Base-by-base conservation (phyloP, 345 rosid genomes). In the Conringia planisiliqua region DNA sequence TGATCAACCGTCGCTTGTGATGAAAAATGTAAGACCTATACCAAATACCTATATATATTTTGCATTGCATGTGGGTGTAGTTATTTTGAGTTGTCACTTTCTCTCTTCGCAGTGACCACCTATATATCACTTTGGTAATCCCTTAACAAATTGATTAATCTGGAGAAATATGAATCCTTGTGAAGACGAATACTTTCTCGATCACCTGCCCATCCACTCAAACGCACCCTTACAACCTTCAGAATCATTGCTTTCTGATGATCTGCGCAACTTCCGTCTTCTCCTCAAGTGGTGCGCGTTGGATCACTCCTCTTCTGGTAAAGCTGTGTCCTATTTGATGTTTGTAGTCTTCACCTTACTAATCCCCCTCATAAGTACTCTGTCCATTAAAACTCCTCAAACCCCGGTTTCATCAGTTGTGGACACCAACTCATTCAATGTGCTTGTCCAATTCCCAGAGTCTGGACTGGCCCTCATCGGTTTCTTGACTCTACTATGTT, bases 221-320 rank as follows among this genome's bases (percentile, higher is more conserved):
- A 36, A 24, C 43, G 44, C 71, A 33, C 84, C 83, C 13, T 78
- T 82, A 52, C 81, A 78, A 10, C 74, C 66, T 17, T 82, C 89
- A 29, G 79, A 76, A 63, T 72, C 85, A n/a, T 35, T 71, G n/a
- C 74, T 77, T 51, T 55, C 58, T 0, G 87, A 89, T 43, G 90
- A 86, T 68, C 81, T 86, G 10, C 78, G 63, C 52, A 77, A 65
- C 72, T 91, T 89, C 43, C 86, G 87, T 16, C 50, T 83, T 14
- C 76, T 90, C 71, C 92, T 91, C 39, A 81, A 73, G 64, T 88
- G 87, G 88, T 88, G 88, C 6, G 85, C 91, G 1, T 84, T 91
- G 27, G 88, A 91, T 57, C 97, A 91, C 78, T 84, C 93, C 22
- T 57, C 74, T 74, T 6, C 29, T 2, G 89, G 91, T 22, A 88